Evolutionary conservation across 306 rosid species (phyloP).

Genomic region (Senna siamea): DNA sequence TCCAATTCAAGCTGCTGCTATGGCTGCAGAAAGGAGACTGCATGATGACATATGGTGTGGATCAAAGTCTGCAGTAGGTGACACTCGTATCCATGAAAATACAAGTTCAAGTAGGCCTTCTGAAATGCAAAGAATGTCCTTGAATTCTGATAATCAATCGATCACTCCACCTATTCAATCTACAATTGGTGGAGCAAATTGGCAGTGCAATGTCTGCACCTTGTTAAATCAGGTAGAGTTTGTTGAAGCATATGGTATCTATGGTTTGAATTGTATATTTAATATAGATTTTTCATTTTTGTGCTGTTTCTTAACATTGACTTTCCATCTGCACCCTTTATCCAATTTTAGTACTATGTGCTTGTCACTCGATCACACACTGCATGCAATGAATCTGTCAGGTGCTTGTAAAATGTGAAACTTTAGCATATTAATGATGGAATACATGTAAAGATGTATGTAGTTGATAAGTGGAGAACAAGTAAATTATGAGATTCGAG

Average conservation of each 20-base stretch:
- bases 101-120: slow-evolving; percentile 39
- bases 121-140: slow-evolving; percentile 29
- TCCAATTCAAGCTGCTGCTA: slow-evolving; percentile 72
- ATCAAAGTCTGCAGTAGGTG: slow-evolving; percentile 42
- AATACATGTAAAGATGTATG: not conserved
- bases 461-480: not conserved
- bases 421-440: not conserved
- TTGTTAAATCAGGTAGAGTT: slow-evolving; percentile 53
- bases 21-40: slow-evolving; percentile 71
- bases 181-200: slow-evolving; percentile 36
- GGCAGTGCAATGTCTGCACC: slow-evolving; percentile 61
- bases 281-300: not conserved
- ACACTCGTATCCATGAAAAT: slow-evolving; percentile 34
- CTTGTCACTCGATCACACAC: too few species aligned
- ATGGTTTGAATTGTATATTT: not conserved
- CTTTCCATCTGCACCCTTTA: not conserved
- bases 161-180: slow-evolving; percentile 20
- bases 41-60: slow-evolving; percentile 74
- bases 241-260: slow-evolving; percentile 3
- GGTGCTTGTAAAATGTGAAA: not conserved
- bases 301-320: not conserved
- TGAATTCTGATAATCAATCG: slow-evolving; percentile 22
- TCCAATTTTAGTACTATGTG: slow-evolving; percentile 21
- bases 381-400: not conserved
- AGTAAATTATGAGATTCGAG: not conserved